A percentile compares a stretch with the other conserved stretches of the same genome.
These are phyloP conservation scores for Penicillium psychrofluorescens DNA, from an alignment of 495 filamentous ascomycete genomes.

Conservation along the genomic window DNA sequence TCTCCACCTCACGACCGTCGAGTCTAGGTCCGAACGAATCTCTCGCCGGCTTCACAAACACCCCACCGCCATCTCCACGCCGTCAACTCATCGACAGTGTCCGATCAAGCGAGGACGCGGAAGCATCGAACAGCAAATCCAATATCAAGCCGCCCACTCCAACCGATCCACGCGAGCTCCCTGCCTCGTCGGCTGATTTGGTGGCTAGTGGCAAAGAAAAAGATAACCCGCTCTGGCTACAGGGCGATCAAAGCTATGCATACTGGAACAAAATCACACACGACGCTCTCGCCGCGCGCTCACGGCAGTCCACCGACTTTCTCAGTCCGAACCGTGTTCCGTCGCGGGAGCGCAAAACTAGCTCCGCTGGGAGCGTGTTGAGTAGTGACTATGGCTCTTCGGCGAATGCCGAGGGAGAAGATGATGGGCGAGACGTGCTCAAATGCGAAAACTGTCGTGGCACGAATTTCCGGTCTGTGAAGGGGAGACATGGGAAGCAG, in stretches of 20 bases:
- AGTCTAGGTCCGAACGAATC: constrained; percentile 20
- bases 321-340: constrained; percentile 20
- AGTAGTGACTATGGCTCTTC: constrained; percentile 41
- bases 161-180: constrained; percentile 1
- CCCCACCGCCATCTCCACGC: constrained; percentile 29
- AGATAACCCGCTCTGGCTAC: constrained; percentile 42
- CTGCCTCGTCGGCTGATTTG: constrained; percentile 10
- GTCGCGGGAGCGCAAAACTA: constrained; percentile 24
- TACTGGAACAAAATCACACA: constrained; percentile 46
- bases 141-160: not conserved
- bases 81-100: constrained; percentile 22
- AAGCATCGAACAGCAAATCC: not conserved
- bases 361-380: constrained; percentile 26
- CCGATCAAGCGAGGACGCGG: constrained; percentile 11
- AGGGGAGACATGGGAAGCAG: constrained; percentile 37
- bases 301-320: constrained; percentile 17
- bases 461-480: constrained; percentile 45
- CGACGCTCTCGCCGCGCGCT: constrained; percentile 32
- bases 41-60: constrained; percentile 23
- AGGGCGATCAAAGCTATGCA: constrained; percentile 44
- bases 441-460: constrained; percentile 43
- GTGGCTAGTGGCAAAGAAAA: constrained; percentile 15
- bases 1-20: constrained; percentile 16
- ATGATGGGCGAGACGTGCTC: constrained; percentile 33
- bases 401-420: constrained; percentile 13